phyloP scores from a whole-genome alignment of 164 flowering plant genomes.

The Vitis rotundifolia region DNA sequence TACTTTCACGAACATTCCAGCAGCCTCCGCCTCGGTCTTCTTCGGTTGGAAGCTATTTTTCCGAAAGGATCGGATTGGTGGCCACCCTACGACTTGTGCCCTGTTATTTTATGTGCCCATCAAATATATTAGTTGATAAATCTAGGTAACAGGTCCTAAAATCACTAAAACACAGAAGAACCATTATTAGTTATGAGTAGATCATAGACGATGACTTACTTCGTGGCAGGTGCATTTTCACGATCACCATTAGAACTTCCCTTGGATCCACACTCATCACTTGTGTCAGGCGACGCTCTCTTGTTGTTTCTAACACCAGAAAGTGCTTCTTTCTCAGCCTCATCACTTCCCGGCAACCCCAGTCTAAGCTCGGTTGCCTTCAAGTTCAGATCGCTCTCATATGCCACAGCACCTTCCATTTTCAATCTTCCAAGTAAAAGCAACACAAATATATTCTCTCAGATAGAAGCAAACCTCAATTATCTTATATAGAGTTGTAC shows the following conservation, averaged over 20 bases:
- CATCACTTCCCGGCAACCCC: constrained; percentile 58
- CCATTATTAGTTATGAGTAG: no score
- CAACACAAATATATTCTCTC: not conserved
- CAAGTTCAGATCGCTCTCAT: constrained; percentile 50
- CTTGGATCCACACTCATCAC: constrained; percentile 24
- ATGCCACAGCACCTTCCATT: constrained; percentile 28
- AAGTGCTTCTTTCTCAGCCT: constrained; percentile 24
- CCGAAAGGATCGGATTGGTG: constrained; percentile 70
- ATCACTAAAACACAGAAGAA: no score
- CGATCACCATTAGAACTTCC: constrained; percentile 23
- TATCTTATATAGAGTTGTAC: not conserved
- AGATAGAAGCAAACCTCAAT: not conserved
- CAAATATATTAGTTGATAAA: not conserved
- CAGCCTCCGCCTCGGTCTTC: constrained; percentile 46
- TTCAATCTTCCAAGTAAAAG: not conserved
- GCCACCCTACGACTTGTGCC: constrained; percentile 85
- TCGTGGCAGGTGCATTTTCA: constrained; percentile 51
- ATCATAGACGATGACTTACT: constrained; percentile 37
- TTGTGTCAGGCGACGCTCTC: constrained; percentile 34
- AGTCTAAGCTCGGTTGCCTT: constrained; percentile 66
- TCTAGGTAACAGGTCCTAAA: not conserved
- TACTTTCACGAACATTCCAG: constrained; percentile 70
- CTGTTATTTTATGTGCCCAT: constrained; percentile 30
- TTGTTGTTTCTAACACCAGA: constrained; percentile 45
- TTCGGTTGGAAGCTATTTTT: constrained; percentile 52